phyloP scores from a whole-genome alignment of 176 grass and related monocot species.

The Stipa capillata region DNA sequence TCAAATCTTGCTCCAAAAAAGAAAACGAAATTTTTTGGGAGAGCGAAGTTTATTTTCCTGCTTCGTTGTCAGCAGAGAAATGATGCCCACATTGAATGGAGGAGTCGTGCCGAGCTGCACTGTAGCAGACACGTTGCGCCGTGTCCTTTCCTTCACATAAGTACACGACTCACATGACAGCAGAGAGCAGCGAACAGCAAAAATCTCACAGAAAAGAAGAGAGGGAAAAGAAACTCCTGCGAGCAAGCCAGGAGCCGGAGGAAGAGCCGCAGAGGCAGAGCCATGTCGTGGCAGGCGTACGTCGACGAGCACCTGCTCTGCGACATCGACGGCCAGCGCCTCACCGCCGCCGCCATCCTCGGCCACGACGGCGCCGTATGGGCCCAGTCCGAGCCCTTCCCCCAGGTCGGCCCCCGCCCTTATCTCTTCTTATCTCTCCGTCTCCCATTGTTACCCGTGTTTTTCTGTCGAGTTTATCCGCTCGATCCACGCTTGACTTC shows the following conservation, averaged over 20 bases:
- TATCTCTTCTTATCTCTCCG: background rate
- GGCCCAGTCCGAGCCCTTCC: conserved; percentile 29
- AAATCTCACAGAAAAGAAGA: background rate
- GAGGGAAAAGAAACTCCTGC: background rate
- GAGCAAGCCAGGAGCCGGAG: background rate
- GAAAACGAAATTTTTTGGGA: too few species aligned
- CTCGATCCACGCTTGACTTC: background rate
- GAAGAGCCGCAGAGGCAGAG: background rate
- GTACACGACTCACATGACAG: background rate
- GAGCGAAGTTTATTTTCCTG: too few species aligned
- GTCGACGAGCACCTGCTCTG: conserved; percentile 59
- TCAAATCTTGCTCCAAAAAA: background rate
- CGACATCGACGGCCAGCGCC: conserved; percentile 34
- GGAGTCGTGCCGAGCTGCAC: background rate
- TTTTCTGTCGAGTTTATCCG: background rate
- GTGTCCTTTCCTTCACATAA: background rate
- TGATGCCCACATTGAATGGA: background rate
- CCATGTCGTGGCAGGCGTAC: conserved; percentile 52
- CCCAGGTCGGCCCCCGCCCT: background rate
- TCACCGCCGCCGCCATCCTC: conserved; percentile 48
- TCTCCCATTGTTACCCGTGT: background rate
- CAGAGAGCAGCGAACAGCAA: background rate
- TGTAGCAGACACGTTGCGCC: background rate
- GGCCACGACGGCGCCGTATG: conserved; percentile 41
- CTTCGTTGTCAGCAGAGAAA: too few species aligned